A percentile compares a stretch with the other conserved stretches of the same genome.
Conservation (phyloP, 2,329 filamentous ascomycete species). For the Leptographium galeiforme region DNA sequence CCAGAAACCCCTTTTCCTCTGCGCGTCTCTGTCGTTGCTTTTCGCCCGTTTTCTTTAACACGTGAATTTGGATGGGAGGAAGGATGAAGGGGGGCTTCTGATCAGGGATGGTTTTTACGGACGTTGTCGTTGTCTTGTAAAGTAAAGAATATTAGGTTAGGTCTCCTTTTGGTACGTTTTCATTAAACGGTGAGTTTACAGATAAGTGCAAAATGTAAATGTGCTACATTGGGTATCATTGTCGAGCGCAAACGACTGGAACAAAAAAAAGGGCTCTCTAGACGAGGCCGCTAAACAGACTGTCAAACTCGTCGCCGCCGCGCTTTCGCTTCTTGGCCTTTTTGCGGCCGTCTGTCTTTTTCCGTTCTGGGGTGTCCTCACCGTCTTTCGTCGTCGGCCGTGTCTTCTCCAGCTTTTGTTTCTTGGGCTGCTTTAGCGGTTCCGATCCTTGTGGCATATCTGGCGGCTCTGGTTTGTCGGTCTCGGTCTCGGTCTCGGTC, state of each 20-base stretch:
- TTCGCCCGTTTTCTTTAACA: background rate
- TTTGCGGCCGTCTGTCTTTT: background rate
- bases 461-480: conserved; percentile 17
- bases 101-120: background rate
- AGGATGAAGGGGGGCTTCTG: background rate
- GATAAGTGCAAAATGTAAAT: background rate
- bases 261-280: conserved; percentile 11
- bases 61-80: background rate
- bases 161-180: background rate
- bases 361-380: background rate
- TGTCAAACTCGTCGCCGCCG: conserved; percentile 49
- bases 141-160: conserved; percentile 1
- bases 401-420: background rate
- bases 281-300: conserved; percentile 51
- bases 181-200: background rate
- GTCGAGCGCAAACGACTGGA: background rate
- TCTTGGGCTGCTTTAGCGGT: background rate
- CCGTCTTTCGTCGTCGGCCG: no score
- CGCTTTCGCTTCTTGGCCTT: conserved; percentile 15
- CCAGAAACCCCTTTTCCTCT: background rate
- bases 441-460: background rate
- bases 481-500: conserved; percentile 14
- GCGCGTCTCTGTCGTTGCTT: background rate
- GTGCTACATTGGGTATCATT: conserved; percentile 4
- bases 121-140: conserved; percentile 1